Conservation (phyloP, 306 rosid genomes). For the Malus asiatica region DNA sequence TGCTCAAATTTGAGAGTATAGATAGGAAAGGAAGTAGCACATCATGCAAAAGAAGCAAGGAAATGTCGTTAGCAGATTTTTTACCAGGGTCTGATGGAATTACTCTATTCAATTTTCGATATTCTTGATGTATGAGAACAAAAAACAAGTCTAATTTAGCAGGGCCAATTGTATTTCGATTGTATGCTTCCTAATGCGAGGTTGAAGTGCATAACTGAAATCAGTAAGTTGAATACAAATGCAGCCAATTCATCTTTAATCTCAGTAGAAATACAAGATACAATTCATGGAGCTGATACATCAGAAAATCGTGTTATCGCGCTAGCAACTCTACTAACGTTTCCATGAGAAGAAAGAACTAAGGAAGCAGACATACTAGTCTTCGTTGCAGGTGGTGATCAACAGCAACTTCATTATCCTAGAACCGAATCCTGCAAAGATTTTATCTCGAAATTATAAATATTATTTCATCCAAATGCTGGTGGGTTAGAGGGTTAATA, state of each 20-base stretch:
- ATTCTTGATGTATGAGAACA: background rate
- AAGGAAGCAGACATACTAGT: background rate
- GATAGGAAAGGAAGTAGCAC: background rate
- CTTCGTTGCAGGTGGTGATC: background rate
- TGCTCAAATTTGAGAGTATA: background rate
- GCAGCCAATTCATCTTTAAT: background rate
- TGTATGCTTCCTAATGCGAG: background rate
- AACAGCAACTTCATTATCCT: background rate
- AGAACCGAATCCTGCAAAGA: background rate
- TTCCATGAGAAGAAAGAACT: background rate
- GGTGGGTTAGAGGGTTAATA: background rate
- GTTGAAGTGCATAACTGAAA: background rate
- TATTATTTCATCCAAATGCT: background rate
- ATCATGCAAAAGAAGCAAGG: background rate
- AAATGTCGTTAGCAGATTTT: background rate
- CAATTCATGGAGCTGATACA: background rate
- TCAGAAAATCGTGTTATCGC: background rate
- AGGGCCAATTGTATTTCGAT: background rate
- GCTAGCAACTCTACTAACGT: background rate
- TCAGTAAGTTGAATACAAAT: background rate
- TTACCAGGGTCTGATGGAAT: background rate
- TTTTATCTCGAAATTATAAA: background rate
- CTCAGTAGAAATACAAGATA: background rate
- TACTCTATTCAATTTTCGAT: background rate
- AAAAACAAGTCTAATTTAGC: background rate